Base-by-base conservation (phyloP, 2,329 filamentous ascomycete genomes). In the Diplodia seriata region DNA sequence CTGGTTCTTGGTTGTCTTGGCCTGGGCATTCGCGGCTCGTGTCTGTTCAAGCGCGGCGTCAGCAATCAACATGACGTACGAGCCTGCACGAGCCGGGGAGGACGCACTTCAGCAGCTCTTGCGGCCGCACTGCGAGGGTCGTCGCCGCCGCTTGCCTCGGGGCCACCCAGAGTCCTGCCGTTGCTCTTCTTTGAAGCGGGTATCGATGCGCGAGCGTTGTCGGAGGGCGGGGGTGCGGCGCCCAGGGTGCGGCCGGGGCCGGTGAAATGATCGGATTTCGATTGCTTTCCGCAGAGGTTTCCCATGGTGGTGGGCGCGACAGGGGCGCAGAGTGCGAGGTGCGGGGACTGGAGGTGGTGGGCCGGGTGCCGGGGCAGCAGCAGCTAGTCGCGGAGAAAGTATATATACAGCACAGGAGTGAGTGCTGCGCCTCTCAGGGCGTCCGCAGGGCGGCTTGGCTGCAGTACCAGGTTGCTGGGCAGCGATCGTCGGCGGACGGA, bases 81-180 rank as follows among this genome's bases (percentile, higher is more conserved):
- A 36, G 11, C 20, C 26, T 43, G 26, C 29, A 29, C 14, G 18
- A 43, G 8, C 12, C n/a, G 29, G 71, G 71, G 82, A 3, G n/a
- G 18, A 47, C 88, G 76, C 78, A 96, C 93, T 89, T 96, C 91
- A 69, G 94, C 94, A 64, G 93, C 94, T 71, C 88, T 86, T 0
- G 92, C 93, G 4, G 94, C 94, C 69, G 88, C 91, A 67, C 83
- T 85, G 68, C 90, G 85, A 40, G 92, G 90, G 15, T 33, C 53
- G 18, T 64, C 15, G 14, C 56, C 68, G 33, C 50, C 67, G 71
- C 72, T 26, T 26, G 75, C 75, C n/a, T 76, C 75, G 55, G 69
- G 55, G 38, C 85, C 85, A 23, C 91, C 91, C 51, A 95, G 79
- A 2, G 89, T 90, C 70, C 91, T 85, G 9, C 83, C 86, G 68